These are phyloP conservation scores for Zancudomyces culisetae DNA, from an alignment of 371 early-diverging fungal genomes.

Conservation along the genomic window DNA sequence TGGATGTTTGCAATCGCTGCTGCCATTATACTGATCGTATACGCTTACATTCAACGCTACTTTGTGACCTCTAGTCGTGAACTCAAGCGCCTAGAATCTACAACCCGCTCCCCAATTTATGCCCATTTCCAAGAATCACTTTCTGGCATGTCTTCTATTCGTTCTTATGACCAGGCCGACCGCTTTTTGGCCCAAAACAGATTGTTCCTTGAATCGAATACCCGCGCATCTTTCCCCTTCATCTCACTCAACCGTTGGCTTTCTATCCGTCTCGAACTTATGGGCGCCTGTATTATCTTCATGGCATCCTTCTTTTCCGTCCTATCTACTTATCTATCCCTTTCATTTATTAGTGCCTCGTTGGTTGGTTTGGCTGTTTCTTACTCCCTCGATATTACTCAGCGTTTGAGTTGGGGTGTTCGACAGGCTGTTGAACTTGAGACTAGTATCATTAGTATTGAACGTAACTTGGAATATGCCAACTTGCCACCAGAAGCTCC, in stretches of 20 bases:
- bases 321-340: background rate
- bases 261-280: conserved; percentile 16
- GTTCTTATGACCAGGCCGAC: conserved; percentile 46
- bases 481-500: conserved; percentile 28
- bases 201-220: conserved; percentile 42
- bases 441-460: conserved; percentile 20
- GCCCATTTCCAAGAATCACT: conserved; percentile 53
- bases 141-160: conserved; percentile 53
- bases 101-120: conserved; percentile 56
- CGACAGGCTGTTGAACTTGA: conserved; percentile 18
- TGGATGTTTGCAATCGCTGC: conserved; percentile 36
- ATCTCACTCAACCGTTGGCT: conserved; percentile 13
- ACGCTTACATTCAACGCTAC: conserved; percentile 31
- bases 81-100: conserved; percentile 68
- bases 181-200: conserved; percentile 57
- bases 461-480: conserved; percentile 22
- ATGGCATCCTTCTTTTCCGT: conserved; percentile 12
- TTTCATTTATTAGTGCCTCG: conserved; percentile 32
- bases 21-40: conserved; percentile 15
- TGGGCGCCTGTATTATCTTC: conserved; percentile 18
- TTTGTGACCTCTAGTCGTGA: conserved; percentile 60
- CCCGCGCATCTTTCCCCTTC: conserved; percentile 11
- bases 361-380: conserved; percentile 32
- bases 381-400: conserved; percentile 3
- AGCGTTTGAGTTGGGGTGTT: conserved; percentile 49